phyloP scores from a whole-genome alignment of 78 protist species.

The Dictyostelium firmibasis region DNA sequence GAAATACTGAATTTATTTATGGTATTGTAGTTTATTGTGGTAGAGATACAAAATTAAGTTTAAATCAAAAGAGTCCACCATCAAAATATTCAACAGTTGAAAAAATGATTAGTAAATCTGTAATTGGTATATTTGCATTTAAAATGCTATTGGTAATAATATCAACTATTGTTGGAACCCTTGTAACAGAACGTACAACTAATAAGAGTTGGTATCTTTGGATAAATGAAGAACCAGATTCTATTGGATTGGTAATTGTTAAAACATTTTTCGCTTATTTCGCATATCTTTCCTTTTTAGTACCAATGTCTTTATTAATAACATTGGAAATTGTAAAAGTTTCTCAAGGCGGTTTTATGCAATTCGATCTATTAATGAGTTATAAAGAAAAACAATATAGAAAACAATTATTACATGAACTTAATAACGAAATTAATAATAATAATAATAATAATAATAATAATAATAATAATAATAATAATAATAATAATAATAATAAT shows the following conservation, averaged over 20 bases:
- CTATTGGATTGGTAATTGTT: neutral
- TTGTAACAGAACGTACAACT: neutral
- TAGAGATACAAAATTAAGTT: slow-evolving; percentile 20
- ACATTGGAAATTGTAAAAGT: slow-evolving; percentile 70
- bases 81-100: slow-evolving; percentile 40
- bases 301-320: slow-evolving; percentile 69
- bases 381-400: slow-evolving; percentile 20
- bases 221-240: slow-evolving; percentile 7
- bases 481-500: neutral
- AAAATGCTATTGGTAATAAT: neutral
- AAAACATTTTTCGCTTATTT: slow-evolving; percentile 61
- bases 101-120: slow-evolving; percentile 49
- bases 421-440: neutral
- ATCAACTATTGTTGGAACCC: neutral
- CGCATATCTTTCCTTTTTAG: slow-evolving; percentile 23
- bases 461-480: neutral
- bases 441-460: neutral
- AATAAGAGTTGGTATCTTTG: slow-evolving; percentile 24
- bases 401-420: neutral
- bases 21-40: slow-evolving; percentile 79
- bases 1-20: slow-evolving; percentile 56
- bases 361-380: neutral
- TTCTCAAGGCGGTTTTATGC: slow-evolving; percentile 31
- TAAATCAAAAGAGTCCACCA: slow-evolving; percentile 58
- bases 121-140: slow-evolving; percentile 15